Conservation (phyloP, 2,329 filamentous ascomycete genomes). For the Rachicladosporium sp. region DNA sequence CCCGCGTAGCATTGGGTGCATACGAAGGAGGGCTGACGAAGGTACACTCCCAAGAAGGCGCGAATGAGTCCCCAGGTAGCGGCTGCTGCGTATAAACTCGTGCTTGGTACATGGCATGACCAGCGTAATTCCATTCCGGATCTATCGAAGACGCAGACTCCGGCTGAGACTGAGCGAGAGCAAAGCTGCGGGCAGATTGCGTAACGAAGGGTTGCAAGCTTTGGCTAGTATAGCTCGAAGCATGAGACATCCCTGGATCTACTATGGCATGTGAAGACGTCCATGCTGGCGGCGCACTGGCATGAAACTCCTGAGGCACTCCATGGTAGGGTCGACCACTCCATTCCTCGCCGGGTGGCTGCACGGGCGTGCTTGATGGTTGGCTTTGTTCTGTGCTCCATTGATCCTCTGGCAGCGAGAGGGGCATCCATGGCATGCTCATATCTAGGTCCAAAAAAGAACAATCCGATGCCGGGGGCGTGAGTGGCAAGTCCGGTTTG, state of each 20-base stretch:
- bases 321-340: conserved; percentile 4
- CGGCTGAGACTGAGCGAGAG: neutral
- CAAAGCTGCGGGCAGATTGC: no score
- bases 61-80: conserved; percentile 5
- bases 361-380: conserved; percentile 14
- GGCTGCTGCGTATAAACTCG: conserved; percentile 2
- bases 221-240: conserved; percentile 24
- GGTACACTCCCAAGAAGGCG: conserved; percentile 2
- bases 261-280: conserved; percentile 12
- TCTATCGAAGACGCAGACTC: neutral
- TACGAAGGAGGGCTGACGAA: no score
- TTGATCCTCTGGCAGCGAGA: conserved; percentile 15
- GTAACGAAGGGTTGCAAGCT: conserved; percentile 17
- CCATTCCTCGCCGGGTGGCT: conserved; percentile 14
- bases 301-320: no score
- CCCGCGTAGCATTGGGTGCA: no score
- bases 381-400: conserved; percentile 15
- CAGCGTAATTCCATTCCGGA: neutral
- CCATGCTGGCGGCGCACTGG: no score
- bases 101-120: neutral
- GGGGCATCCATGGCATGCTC: conserved; percentile 16
- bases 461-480: conserved; percentile 21
- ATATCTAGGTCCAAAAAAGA: conserved; percentile 18
- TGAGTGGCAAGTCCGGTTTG: conserved; percentile 15
- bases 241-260: conserved; percentile 23